Base-by-base conservation (phyloP, 169 alveolate species). In the Plasmodium ovale region DNA sequence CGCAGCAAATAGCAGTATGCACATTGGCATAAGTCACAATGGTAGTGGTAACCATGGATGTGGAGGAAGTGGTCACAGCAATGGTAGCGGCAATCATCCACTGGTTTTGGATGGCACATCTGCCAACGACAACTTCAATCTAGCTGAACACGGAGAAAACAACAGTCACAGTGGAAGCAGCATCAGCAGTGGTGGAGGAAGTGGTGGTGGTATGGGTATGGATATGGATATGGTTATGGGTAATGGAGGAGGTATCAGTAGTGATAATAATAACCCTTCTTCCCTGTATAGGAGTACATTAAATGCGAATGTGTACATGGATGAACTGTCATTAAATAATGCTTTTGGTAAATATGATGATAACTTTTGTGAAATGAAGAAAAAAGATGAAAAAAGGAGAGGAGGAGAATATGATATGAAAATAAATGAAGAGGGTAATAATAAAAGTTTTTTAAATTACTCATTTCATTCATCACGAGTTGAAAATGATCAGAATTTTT, bases 401-500 rank as follows among this genome's bases (percentile, higher is more conserved):
- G 58, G 16, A n/a, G 60, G 27, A 19, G 53, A 35, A 2, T 68
- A 68, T n/a, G 42, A 68, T 37, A 31, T 68, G 29, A 23, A 16
- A 21, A 35, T 42, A 33, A 67, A 25, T 49, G 74, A 67, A 4
- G 74, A 67, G n/a, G 56, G 23, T 3, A 58, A 27, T 25, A 77
- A 60, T 47, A 77, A 60, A 42, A 53, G 67, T 25, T 77, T 77
- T 42, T 64, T 60, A 62, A 37, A 21, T 35, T 60, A 60, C 62
- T 33, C 79, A 19, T 62, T 77, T 47, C 88, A 77, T 7, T 33
- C 68, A 19, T 10, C 74, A 14, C 74, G 71, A 2, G 65, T 62
- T 21, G 88, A 77, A 23, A 77, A 60, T 25, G 65, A 77, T 65
- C 71, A 77, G 27, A 77, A 37, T 42, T 77, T 60, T 77, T 27